Evolutionary conservation across 495 filamentous ascomycete genomes (phyloP).

Genomic region (Corynascus novoguineensis): DNA sequence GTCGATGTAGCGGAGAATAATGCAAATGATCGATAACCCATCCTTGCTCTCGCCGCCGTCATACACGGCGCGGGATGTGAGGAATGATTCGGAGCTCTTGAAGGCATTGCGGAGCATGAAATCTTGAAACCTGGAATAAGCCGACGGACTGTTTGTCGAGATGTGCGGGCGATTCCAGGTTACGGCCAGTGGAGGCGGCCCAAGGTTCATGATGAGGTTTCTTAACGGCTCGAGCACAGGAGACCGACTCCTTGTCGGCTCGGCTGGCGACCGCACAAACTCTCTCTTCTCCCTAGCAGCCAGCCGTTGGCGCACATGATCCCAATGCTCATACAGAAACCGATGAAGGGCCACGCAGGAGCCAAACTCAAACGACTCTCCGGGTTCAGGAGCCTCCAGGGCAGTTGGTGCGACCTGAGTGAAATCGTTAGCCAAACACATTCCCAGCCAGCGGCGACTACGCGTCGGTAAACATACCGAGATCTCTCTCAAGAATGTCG

Average conservation of each 20-base stretch:
- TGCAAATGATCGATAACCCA: conserved; percentile 59
- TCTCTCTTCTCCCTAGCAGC: conserved; percentile 51
- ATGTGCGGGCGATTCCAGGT: conserved; percentile 58
- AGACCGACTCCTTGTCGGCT: conserved; percentile 40
- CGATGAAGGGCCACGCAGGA: conserved; percentile 59
- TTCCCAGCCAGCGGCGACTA: neutral
- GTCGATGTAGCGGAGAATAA: conserved; percentile 59
- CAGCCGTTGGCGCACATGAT: conserved; percentile 57
- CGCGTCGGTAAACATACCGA: conserved; percentile 37
- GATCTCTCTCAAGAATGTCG: conserved; percentile 57
- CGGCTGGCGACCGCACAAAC: conserved; percentile 45
- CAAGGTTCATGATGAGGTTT: conserved; percentile 56
- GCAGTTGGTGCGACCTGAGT: conserved; percentile 35
- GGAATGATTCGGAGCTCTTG: conserved; percentile 53
- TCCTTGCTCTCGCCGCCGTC: conserved; percentile 66
- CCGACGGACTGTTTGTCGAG: conserved; percentile 50
- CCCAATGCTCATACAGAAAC: conserved; percentile 65
- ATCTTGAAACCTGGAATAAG: conserved; percentile 61
- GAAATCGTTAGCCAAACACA: neutral
- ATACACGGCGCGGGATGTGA: conserved; percentile 58
- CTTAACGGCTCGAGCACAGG: conserved; percentile 49
- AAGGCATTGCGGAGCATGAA: conserved; percentile 65
- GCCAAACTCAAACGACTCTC: conserved; percentile 61
- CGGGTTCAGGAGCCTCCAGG: conserved; percentile 28
- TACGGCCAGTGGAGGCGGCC: conserved; percentile 57